Conservation (phyloP, 2,329 filamentous ascomycete species). For the Alternaria brassicicola region DNA sequence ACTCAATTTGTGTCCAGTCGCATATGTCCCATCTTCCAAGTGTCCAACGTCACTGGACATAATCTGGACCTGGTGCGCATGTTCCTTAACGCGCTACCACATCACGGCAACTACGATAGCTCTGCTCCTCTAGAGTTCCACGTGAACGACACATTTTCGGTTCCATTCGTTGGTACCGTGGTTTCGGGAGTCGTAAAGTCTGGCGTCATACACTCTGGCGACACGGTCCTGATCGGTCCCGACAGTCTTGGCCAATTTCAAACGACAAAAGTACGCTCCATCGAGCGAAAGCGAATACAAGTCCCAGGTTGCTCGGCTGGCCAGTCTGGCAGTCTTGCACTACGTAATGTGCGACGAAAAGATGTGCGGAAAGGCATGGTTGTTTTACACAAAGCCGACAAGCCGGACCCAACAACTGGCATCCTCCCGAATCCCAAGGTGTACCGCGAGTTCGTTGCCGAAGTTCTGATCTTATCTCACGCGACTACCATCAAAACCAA, state of each 20-base stretch:
- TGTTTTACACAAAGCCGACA: conserved; percentile 82
- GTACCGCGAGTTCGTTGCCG: conserved; percentile 60
- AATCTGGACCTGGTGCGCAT: conserved; percentile 87
- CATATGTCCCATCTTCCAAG: conserved; percentile 96
- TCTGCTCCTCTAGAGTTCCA: conserved; percentile 89
- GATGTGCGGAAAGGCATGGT: conserved; percentile 99
- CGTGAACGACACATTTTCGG: conserved; percentile 96
- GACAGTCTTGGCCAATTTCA: conserved; percentile 90
- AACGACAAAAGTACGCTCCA: conserved; percentile 84
- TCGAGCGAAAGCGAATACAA: conserved; percentile 89
- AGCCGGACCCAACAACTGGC: conserved; percentile 55
- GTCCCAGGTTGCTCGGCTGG: conserved; percentile 89
- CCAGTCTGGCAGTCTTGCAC: conserved; percentile 88
- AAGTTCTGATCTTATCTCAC: conserved; percentile 94
- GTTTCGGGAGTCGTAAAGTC: conserved; percentile 90
- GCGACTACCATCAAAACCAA: conserved; percentile 96
- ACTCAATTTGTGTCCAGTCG: conserved; percentile 94
- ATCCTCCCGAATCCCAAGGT: conserved; percentile 56
- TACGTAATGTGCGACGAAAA: conserved; percentile 85
- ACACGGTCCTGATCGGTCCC: conserved; percentile 85
- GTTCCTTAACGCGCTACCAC: conserved; percentile 93
- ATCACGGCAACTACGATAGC: conserved; percentile 89
- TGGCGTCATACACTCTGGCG: conserved; percentile 86
- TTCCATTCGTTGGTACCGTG: conserved; percentile 95
- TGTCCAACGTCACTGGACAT: conserved; percentile 95